Evolutionary conservation across 345 rosid genomes (phyloP), one percentile per base, ranked within the genome.

Genomic region (Hibiscus syriacus): DNA sequence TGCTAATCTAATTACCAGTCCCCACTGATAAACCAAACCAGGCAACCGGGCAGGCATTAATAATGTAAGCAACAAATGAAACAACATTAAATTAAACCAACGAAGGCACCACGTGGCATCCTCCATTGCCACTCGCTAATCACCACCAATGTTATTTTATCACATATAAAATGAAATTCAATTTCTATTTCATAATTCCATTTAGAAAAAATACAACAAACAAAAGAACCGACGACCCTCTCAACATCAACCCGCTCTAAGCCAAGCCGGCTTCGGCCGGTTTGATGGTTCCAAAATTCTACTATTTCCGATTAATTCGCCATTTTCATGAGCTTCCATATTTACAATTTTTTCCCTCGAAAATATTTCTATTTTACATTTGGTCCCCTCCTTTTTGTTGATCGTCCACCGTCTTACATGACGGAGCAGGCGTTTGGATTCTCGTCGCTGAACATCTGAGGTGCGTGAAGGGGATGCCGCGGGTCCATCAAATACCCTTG

Each of bases 371-470:
- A 80, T 77, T 76, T n/a, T 77, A 80, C 85, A 80, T 19, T 55
- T 72, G 16, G 16, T 4, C 1, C 46, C 19, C 2, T 14, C 13
- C 26, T 17, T 3, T 0, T 0, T 9, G 7, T 8, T 20, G 12
- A 50, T 38, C 25, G 16, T 38, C 61, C 52, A 38, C 34, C 60
- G 53, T 3, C 13, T 91, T 77, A 89, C 92, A 92, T 90, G 9
- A 92, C 46, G 43, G 87, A 84, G 55, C 98, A 92, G 0, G 87
- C 86, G 55, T 92, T 88, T 4, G 98, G 98, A 80, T 92, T 90
- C 84, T 92, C 98, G 58, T 92, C 98, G 50, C 97, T 90, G 65
- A 92, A 90, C 85, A 92, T 79, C 78, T 89, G 89, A 3, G 96
- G 92, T 23, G 90, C 83, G 38, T 81, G 80, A 69, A 65, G 6